Percentiles rank a stretch among this genome's conserved stretches.
phyloP scores from a whole-genome alignment of 768 basidiomycete species.

The Lenzites betulinus region DNA sequence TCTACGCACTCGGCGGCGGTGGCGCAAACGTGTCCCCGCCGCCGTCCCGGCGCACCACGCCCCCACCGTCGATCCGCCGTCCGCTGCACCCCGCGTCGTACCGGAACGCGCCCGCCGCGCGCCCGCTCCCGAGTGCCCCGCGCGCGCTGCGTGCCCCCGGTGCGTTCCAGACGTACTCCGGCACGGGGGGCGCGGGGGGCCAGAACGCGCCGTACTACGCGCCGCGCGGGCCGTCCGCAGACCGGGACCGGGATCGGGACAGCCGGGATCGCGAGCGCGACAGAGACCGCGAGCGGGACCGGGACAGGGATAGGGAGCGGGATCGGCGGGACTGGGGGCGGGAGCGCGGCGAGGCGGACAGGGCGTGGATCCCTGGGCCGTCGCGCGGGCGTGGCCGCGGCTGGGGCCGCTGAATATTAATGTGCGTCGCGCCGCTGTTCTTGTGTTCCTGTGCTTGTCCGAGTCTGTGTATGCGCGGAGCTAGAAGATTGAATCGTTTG shows the following conservation, averaged over 20 bases:
- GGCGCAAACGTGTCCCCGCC: neutral
- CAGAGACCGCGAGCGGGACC: slow-evolving; percentile 31
- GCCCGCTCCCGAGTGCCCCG: slow-evolving; percentile 42
- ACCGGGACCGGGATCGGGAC: slow-evolving; percentile 42
- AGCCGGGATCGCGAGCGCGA: slow-evolving; percentile 3
- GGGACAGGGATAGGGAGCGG: slow-evolving; percentile 35
- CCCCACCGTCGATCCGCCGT: slow-evolving; percentile 27
- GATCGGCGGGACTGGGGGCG: slow-evolving; percentile 42
- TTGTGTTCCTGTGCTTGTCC: neutral
- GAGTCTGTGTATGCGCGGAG: neutral
- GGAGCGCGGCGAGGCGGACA: slow-evolving; percentile 32
- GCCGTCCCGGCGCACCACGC: slow-evolving; percentile 29
- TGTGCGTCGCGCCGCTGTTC: neutral
- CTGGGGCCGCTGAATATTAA: neutral
- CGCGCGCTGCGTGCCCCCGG: slow-evolving; percentile 39
- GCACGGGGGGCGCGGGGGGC: neutral
- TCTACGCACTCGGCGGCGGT: slow-evolving; percentile 33
- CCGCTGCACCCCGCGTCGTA: slow-evolving; percentile 34
- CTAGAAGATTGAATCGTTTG: neutral
- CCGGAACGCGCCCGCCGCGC: slow-evolving; percentile 27
- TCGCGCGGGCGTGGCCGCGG: slow-evolving; percentile 17
- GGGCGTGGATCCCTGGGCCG: slow-evolving; percentile 18
- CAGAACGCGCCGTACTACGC: slow-evolving; percentile 36
- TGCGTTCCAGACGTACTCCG: slow-evolving; percentile 20
- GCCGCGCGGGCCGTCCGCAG: slow-evolving; percentile 54